Evolutionary conservation across 257 asterid species (phyloP).

Genomic region (Lavandula angustifolia): DNA sequence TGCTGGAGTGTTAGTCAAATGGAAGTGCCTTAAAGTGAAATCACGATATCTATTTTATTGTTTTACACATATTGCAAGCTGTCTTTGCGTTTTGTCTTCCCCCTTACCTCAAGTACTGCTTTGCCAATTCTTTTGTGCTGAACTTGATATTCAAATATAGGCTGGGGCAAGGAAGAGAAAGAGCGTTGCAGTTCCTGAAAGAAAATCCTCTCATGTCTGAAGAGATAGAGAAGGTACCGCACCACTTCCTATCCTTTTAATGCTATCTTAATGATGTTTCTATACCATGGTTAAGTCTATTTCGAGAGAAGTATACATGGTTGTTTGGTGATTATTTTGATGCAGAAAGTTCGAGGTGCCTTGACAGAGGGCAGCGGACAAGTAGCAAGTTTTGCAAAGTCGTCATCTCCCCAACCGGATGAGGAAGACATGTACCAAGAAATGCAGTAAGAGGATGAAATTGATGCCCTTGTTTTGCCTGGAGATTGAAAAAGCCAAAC

Average conservation of each 20-base stretch:
- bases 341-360: conserved; percentile 77
- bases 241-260: neutral
- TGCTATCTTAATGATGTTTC: neutral
- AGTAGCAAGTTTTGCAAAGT: conserved; percentile 42
- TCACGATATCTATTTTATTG: too few species aligned
- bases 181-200: conserved; percentile 77
- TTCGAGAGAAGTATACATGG: neutral
- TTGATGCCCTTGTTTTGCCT: neutral
- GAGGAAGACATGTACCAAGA: conserved; percentile 60
- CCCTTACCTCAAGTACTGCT: neutral
- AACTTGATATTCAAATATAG: conserved; percentile 40
- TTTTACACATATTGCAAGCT: too few species aligned
- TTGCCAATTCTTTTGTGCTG: conserved; percentile 1
- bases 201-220: conserved; percentile 71
- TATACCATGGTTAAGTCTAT: neutral
- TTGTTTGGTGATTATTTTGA: neutral
- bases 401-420: conserved; percentile 41
- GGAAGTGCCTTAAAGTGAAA: conserved; percentile 8
- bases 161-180: conserved; percentile 98
- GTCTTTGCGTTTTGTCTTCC: too few species aligned
- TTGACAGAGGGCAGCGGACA: conserved; percentile 60
- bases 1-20: conserved; percentile 11
- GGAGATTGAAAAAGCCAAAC: neutral
- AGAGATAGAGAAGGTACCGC: conserved; percentile 86
- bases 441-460: conserved; percentile 38